Base-by-base conservation (phyloP, 805 yeast genomes). In the Candida khao-thaluensis region DNA sequence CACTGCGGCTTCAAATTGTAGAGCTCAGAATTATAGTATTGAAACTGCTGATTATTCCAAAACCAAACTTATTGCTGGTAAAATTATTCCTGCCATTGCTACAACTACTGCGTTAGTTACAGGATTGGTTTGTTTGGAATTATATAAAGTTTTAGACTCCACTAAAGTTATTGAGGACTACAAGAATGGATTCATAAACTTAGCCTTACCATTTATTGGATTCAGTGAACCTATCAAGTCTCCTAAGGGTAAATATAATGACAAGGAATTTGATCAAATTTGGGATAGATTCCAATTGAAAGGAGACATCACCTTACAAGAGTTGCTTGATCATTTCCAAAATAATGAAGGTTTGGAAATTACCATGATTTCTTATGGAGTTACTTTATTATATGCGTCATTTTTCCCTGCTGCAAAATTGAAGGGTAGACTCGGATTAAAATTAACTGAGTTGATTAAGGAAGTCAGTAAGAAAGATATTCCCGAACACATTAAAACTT, bases 31-130 rank as follows among this genome's bases (percentile, higher is more conserved):
- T 66, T 91, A 91, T 58, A 76, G 79, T 28, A 89, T 91, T 50
- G 95, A 88, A 56, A 70, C 88, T 9, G 97, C 91, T 25, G 97
- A 91, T 57, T 79, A 81, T 47, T 81, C 82, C 37, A 87, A 85
- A 69, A 93, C 99, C 26, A 93, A 93, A 69, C 88, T 91, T 55
- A 91, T 93, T 60, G 99, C 99, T 5, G 99, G 99, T 34, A 82
- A 95, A 65, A 93, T 93, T 50, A 93, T 93, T 50, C 99, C 99
- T 11, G 99, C 99, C 15, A 93, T 93, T 70, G 99, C 99, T 25
- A 93, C 99, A 2, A 93, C 99, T 1, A 93, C 99, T n/a, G 95
- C 97, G 7, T 70, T 90, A 51, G 99, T 93, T 16, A 87, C 99
- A 5, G 99, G 99, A 34, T 72, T 93, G 54, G 95, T 89, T 17